phyloP scores from a whole-genome alignment of 306 rosid species.

The Quillaja saponaria region DNA sequence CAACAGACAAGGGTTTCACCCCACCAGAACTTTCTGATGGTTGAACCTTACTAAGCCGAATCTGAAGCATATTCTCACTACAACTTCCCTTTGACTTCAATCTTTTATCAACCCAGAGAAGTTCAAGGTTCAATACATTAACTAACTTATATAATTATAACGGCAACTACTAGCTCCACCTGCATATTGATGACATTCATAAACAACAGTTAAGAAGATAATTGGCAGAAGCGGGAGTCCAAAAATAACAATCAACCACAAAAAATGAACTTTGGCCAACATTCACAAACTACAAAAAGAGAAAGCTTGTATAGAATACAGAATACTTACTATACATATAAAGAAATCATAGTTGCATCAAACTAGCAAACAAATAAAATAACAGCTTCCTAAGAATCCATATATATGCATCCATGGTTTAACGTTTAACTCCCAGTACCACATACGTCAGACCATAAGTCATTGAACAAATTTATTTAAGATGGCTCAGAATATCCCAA shows the following conservation, averaged over 20 bases:
- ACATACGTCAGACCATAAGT: too few relatives aligned
- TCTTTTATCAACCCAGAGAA: constrained; percentile 14
- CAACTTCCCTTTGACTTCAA: constrained; percentile 20
- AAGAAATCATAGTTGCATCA: too few relatives aligned
- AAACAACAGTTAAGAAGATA: not conserved
- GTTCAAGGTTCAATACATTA: constrained; percentile 1
- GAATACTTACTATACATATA: too few relatives aligned
- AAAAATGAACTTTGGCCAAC: not conserved
- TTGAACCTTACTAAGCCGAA: constrained; percentile 77
- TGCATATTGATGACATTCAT: not conserved
- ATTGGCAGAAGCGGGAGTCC: not conserved
- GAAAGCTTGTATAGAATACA: not conserved
- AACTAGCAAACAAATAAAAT: too few relatives aligned
- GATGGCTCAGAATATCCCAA: too few relatives aligned
- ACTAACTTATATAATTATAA: constrained; percentile 1
- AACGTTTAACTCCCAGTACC: too few relatives aligned
- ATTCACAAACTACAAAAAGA: not conserved
- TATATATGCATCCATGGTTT: too few relatives aligned
- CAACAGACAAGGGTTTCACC: constrained; percentile 57
- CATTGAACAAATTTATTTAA: too few relatives aligned
- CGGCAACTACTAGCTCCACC: constrained; percentile 2
- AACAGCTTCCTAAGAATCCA: too few relatives aligned
- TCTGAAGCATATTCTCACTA: constrained; percentile 77
- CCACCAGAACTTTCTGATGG: constrained; percentile 62
- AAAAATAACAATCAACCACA: not conserved